phyloP scores from a whole-genome alignment of 768 basidiomycete species.

The Pholiota conissans region DNA sequence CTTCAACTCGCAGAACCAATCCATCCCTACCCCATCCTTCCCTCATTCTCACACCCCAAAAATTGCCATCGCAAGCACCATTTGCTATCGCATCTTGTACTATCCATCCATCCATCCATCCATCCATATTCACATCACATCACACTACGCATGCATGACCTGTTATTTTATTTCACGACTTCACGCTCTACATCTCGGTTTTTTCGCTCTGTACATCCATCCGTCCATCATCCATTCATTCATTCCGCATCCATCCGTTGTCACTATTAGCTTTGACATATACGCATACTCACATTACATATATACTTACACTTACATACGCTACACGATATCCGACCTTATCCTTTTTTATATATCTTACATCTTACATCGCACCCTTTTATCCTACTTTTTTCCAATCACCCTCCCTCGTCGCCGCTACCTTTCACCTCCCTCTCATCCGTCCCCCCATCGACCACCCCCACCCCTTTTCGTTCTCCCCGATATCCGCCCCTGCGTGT shows the following conservation, averaged over 20 bases:
- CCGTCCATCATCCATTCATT: neutral
- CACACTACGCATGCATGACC: constrained; percentile 1
- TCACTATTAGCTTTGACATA: neutral
- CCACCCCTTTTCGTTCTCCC: neutral
- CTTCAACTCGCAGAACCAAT: constrained; percentile 45
- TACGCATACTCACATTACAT: neutral
- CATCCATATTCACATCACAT: no score
- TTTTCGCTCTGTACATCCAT: constrained; percentile 1
- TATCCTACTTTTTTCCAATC: neutral
- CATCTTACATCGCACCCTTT: neutral
- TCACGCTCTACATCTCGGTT: constrained; percentile 3
- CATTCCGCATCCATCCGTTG: neutral
- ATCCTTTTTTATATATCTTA: neutral
- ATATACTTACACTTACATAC: neutral
- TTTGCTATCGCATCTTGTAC: neutral
- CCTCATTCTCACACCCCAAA: neutral
- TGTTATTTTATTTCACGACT: constrained; percentile 1
- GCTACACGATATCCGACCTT: neutral
- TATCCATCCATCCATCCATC: neutral
- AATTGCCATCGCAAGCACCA: constrained; percentile 1
- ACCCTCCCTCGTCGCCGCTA: neutral
- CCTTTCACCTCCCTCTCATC: neutral
- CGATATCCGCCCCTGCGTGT: neutral
- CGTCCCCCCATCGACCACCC: no score
- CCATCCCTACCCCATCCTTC: neutral